A percentile compares a stretch with the other conserved stretches of the same genome.
These are phyloP conservation scores for Epichloe sp. DNA, from an alignment of 2,329 filamentous ascomycete species.

Conservation along the genomic window DNA sequence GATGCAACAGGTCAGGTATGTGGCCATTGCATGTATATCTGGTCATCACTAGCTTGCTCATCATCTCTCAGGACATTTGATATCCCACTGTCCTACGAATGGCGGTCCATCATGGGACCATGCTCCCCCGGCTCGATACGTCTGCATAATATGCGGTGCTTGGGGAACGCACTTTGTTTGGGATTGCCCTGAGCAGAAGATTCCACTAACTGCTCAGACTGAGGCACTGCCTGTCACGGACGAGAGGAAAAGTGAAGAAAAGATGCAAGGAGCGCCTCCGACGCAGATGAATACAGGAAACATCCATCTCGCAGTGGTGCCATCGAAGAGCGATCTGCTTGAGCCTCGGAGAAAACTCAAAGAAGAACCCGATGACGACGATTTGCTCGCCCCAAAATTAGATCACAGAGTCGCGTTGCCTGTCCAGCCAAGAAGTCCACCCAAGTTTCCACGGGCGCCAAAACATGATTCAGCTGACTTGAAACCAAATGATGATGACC, in stretches of 20 bases:
- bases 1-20: not conserved
- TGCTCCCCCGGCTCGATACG: conserved; percentile 1
- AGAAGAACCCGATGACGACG: not conserved
- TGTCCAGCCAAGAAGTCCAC: not conserved
- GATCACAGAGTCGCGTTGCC: not conserved
- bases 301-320: not conserved
- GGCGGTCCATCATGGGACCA: not conserved
- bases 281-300: not conserved
- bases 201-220: not conserved
- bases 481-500: not conserved
- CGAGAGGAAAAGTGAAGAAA: not conserved
- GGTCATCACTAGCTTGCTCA: not conserved
- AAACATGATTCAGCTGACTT: not conserved
- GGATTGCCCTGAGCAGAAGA: not conserved
- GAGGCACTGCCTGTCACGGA: not conserved
- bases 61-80: not conserved
- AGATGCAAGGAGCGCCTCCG: not conserved
- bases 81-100: not conserved
- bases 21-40: not conserved
- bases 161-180: conserved; percentile 2
- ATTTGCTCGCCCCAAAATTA: not conserved
- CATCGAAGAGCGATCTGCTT: not conserved
- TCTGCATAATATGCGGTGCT: conserved; percentile 1
- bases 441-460: not conserved
- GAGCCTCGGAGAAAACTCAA: not conserved